Base-by-base conservation (phyloP, 2,329 filamentous ascomycete species). In the Amauroascus verrucosus region DNA sequence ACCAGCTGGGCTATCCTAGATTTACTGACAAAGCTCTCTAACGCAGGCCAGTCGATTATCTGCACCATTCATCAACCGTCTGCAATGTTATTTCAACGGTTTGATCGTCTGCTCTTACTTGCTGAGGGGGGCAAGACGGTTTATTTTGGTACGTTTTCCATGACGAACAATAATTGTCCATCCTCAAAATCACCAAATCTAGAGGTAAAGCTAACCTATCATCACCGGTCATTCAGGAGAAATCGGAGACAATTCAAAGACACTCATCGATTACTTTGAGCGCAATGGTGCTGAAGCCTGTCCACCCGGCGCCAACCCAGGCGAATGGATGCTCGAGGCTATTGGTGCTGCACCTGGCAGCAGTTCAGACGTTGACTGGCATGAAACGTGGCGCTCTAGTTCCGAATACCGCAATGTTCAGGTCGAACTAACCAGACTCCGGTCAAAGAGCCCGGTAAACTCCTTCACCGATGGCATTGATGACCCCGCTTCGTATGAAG, bases 41-140 rank as follows among this genome's bases (percentile, higher is more conserved):
- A 91, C 67, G 85, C 83, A 57, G 90, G 91, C n/a, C 88, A 94
- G 67, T 89, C 91, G 47, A 87, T 96, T 69, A 81, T 96, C n/a
- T 95, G 89, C 73, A 96, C 91, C 0, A 96, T 96, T 57, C 90
- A 97, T 68, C 91, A 97, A 69, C 91, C 91, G 16, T 94, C 88
- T 8, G 89, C 89, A 26, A 89, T 95, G 79, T 77, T 96, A 51
- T 95, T 96, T 75, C 87, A 95, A 67, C 84, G 88, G 54, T 96
- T 85, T 50, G 82, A 85, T 55, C 75, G 77, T 1, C 68, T 85
- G 1, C 69, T 85, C 0, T 82, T 86, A 67, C 73, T 86, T 2
- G 80, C 80, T 6, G 76, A 72, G 51, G 83, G 83, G 37, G 83
- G 83, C 1, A 80, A 75, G 63, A 85, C 81, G 0, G 80, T 85